These are phyloP conservation scores for Durotheca rogersii DNA, from an alignment of 495 filamentous ascomycete genomes.

Conservation along the genomic window DNA sequence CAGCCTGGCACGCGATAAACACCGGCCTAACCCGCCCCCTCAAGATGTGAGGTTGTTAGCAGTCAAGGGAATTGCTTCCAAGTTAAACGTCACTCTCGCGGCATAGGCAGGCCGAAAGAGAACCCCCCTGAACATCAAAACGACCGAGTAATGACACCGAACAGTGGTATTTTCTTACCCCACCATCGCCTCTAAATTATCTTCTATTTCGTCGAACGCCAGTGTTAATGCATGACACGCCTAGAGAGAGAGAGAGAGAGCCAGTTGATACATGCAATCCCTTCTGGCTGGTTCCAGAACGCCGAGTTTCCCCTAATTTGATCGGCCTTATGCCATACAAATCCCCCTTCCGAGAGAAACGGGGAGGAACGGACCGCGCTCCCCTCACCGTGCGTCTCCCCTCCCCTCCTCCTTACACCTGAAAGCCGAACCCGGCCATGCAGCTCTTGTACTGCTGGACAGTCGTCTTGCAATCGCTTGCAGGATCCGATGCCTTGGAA, in stretches of 20 bases:
- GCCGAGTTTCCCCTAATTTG: constrained; percentile 16
- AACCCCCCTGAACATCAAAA: constrained; percentile 16
- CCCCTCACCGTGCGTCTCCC: neutral
- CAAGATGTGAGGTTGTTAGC: neutral
- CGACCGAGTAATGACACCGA: constrained; percentile 27
- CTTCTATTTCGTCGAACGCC: constrained; percentile 18
- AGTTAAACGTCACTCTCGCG: constrained; percentile 20
- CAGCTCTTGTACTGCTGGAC: constrained; percentile 86
- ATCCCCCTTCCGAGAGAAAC: neutral
- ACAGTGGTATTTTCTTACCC: constrained; percentile 27
- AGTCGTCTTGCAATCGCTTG: constrained; percentile 73
- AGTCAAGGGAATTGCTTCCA: neutral
- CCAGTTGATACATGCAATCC: no score
- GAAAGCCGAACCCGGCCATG: constrained; percentile 93
- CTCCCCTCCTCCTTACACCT: constrained; percentile 48
- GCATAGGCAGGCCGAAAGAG: neutral
- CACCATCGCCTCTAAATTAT: constrained; percentile 4
- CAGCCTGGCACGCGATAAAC: constrained; percentile 23
- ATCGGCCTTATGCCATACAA: constrained; percentile 24
- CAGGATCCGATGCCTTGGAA: constrained; percentile 72
- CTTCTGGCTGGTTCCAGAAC: constrained; percentile 28
- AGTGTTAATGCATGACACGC: constrained; percentile 16
- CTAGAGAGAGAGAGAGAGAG: no score
- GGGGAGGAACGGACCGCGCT: neutral
- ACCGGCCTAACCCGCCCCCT: constrained; percentile 19